A percentile compares a stretch with the other conserved stretches of the same genome.
These are phyloP conservation scores for Fusarium sp. DNA, from an alignment of 2,329 filamentous ascomycete genomes.

Conservation along the genomic window DNA sequence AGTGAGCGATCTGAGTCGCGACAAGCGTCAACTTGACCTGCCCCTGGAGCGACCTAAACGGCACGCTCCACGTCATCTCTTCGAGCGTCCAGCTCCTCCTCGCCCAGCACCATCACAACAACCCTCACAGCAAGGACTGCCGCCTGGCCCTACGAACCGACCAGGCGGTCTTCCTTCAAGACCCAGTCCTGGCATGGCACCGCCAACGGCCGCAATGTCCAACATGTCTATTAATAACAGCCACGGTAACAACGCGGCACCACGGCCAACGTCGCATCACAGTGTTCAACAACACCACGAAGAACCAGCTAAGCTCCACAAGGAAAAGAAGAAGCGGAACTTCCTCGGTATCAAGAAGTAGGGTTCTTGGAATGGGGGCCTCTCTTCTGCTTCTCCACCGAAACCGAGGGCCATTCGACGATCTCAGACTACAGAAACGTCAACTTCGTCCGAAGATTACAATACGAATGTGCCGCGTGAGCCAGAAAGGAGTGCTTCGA, in stretches of 20 bases:
- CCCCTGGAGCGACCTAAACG: conserved; percentile 83
- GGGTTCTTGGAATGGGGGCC: conserved; percentile 46
- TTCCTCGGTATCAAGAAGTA: conserved; percentile 71
- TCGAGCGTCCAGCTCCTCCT: conserved; percentile 74
- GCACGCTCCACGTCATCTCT: conserved; percentile 87
- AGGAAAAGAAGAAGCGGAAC: conserved; percentile 72
- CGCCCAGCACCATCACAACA: conserved; percentile 53
- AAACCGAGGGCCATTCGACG: conserved; percentile 12
- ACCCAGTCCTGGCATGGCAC: conserved; percentile 42
- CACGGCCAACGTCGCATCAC: conserved; percentile 32
- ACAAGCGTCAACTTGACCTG: conserved; percentile 81
- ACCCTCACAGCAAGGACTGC: conserved; percentile 20
- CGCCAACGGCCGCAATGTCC: conserved; percentile 66
- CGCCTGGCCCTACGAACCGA: conserved; percentile 36
- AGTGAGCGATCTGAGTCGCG: conserved; percentile 80
- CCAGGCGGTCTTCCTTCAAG: conserved; percentile 45
- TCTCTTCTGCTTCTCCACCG: conserved; percentile 24
- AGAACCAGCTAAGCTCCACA: conserved; percentile 58
- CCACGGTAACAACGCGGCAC: conserved; percentile 33
- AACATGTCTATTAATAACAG: conserved; percentile 62
- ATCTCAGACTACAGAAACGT: conserved; percentile 29
- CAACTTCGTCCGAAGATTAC: conserved; percentile 23
- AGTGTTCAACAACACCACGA: conserved; percentile 34
- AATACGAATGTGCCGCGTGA: neutral
- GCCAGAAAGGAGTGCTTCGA: conserved; percentile 11